Evolutionary conservation across 768 basidiomycete species (phyloP).

Genomic region (Mrakia hoshinonis): DNA sequence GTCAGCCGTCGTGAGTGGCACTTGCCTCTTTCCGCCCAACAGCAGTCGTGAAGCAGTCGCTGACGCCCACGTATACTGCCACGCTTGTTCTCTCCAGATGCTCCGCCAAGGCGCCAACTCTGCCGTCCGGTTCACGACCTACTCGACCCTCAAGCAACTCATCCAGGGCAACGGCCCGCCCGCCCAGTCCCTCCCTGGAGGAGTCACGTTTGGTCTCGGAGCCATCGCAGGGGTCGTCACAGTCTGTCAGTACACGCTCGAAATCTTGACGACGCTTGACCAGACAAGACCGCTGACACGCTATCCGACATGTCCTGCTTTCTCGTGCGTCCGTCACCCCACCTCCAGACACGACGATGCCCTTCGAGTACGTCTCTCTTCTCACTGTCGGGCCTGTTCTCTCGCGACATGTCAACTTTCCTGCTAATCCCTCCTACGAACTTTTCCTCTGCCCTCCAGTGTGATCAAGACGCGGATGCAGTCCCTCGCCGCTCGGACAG

Average conservation of each 20-base stretch:
- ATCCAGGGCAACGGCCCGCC: constrained; percentile 75
- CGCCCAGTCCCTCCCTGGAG: constrained; percentile 72
- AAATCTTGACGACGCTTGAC: neutral
- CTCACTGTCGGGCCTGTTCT: neutral
- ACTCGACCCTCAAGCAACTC: constrained; percentile 85
- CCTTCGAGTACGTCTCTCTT: constrained; percentile 41
- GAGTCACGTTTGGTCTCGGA: constrained; percentile 89
- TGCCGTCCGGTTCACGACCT: constrained; percentile 89
- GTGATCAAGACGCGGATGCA: constrained; percentile 99
- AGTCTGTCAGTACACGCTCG: constrained; percentile 58
- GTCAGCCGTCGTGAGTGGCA: constrained; percentile 71
- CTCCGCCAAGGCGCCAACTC: constrained; percentile 98
- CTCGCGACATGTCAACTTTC: neutral
- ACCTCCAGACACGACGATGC: constrained; percentile 40
- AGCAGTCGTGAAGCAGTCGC: neutral
- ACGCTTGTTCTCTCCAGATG: constrained; percentile 51
- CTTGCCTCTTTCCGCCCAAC: neutral
- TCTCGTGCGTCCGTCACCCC: neutral
- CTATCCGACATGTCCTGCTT: constrained; percentile 49
- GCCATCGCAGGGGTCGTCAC: constrained; percentile 90
- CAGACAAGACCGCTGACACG: neutral
- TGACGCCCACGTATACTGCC: neutral
- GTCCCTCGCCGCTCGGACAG: constrained; percentile 65
- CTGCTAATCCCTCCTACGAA: neutral
- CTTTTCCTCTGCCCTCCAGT: constrained; percentile 7